Evolutionary conservation across 1,139 yeast genomes (phyloP), one percentile per base, ranked within the genome.

Genomic region (Yamadazyma sp.): DNA sequence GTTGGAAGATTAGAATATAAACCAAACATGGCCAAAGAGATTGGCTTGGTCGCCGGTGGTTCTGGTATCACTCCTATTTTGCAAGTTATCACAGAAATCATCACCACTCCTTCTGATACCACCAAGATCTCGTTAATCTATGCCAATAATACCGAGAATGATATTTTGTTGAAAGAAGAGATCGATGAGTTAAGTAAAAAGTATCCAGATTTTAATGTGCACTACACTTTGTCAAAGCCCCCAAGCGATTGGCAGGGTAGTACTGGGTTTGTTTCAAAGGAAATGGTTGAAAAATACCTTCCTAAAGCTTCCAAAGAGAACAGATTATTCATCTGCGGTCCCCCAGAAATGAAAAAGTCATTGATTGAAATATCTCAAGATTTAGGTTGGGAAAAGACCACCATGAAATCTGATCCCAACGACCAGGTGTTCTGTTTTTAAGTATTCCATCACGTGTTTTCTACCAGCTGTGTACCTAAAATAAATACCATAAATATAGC

Each of bases 11-110:
- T 85, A 59, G 62, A 73, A 41, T 84, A 85, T 57, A 56, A 59
- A 25, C 59, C 80, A 17, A 82, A 82, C 54, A 73, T 78, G 69
- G 80, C 80, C 31, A 73, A 73, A 43, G 76, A 78, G 42, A 70
- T 85, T 45, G 82, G 80, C 11, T 71, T 85, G 64, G 70, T 85
- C 48, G 90, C 90, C n/a, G 92, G 90, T 50, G 92, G 92, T 12
- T 78, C 89, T 0, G 92, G 92, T 39, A 82, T 85, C 43, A 84
- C 94, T 11, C 92, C 94, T 17, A 79, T 83, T 52, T 68, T 85
- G 45, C 89, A 85, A 56, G 83, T 85, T 11, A 64, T 78, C 39
- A 77, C 82, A 28, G 66, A 76, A 33, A 78, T 80, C 38, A 77
- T 83, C 43, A 83, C 89, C 21, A 78, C 82, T 29, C 81, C 86